Conservation (phyloP, 768 basidiomycete species). For the Obba rivulosa region DNA sequence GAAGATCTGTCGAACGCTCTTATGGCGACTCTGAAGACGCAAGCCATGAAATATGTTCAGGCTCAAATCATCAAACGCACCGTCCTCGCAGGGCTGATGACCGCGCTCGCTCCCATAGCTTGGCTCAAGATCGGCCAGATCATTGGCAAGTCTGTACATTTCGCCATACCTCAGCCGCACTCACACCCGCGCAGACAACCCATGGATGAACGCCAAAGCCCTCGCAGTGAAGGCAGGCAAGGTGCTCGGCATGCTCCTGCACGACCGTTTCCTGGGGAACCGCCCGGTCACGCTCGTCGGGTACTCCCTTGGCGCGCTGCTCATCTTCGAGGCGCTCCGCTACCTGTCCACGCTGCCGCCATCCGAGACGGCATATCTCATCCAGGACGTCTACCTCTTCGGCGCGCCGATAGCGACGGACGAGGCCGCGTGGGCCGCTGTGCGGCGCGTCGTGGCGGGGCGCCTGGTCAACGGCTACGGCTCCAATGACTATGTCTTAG, state of each 20-base stretch:
- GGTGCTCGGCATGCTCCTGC: conserved; percentile 47
- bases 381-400: conserved; percentile 52
- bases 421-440: conserved; percentile 36
- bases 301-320: conserved; percentile 51
- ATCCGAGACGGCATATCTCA: conserved; percentile 38
- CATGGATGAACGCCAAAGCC: conserved; percentile 53
- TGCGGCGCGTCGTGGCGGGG: conserved; percentile 45
- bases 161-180: too few species aligned
- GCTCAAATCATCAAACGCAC: conserved; percentile 46
- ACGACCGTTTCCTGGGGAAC: conserved; percentile 45
- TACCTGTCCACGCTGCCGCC: conserved; percentile 41
- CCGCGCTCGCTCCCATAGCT: conserved; percentile 45
- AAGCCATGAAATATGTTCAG: conserved; percentile 47
- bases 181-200: conserved; percentile 38
- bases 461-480: conserved; percentile 52
- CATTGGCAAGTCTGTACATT: conserved; percentile 34
- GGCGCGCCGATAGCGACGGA: conserved; percentile 44
- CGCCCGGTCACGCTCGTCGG: conserved; percentile 52
- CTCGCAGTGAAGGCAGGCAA: conserved; percentile 47
- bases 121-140: conserved; percentile 48
- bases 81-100: conserved; percentile 43
- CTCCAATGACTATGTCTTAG: conserved; percentile 48
- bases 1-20: conserved; percentile 45
- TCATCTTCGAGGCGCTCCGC: conserved; percentile 51
- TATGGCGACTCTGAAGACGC: conserved; percentile 35